Evolutionary conservation across 371 early-diverging fungal species (phyloP).

Genomic region (Zopfochytrium polystomum): DNA sequence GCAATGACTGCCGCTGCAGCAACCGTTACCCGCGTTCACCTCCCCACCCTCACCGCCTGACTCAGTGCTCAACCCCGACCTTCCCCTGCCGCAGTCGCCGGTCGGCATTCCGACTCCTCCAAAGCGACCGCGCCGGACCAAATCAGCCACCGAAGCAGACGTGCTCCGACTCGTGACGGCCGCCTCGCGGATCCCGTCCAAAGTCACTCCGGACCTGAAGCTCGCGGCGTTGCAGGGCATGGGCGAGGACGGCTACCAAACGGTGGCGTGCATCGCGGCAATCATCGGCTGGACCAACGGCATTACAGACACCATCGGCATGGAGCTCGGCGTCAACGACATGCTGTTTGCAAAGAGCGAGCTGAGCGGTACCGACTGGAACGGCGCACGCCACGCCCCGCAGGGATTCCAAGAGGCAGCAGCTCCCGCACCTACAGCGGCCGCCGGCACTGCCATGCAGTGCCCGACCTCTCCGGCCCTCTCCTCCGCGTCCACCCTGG

Average conservation of each 20-base stretch:
- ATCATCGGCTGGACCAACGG: conserved; percentile 6
- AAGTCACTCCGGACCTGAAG: conserved; percentile 8
- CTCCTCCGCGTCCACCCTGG: not conserved
- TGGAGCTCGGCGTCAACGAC: conserved; percentile 7
- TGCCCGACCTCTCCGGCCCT: not conserved
- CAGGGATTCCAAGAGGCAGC: not conserved
- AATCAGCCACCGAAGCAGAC: conserved; percentile 4
- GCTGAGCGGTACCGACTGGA: not conserved
- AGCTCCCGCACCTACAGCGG: too few species aligned
- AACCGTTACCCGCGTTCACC: too few species aligned
- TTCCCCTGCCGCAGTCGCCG: too few species aligned
- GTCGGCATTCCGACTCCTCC: too few species aligned
- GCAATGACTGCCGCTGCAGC: too few species aligned
- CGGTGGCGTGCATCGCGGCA: conserved; percentile 2
- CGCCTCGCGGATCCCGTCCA: conserved; percentile 5
- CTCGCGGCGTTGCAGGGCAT: not conserved
- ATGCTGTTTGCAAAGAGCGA: conserved; percentile 4
- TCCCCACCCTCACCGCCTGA: too few species aligned
- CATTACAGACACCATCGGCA: conserved; percentile 6
- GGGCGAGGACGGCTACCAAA: conserved; percentile 8
- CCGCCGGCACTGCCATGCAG: too few species aligned
- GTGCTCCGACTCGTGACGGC: conserved; percentile 8
- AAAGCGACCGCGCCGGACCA: too few species aligned
- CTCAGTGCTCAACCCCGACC: too few species aligned
- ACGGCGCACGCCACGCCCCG: conserved; percentile 7